Evolutionary conservation across 2,329 filamentous ascomycete species (phyloP).

Genomic region (Clonostachys byssicola): DNA sequence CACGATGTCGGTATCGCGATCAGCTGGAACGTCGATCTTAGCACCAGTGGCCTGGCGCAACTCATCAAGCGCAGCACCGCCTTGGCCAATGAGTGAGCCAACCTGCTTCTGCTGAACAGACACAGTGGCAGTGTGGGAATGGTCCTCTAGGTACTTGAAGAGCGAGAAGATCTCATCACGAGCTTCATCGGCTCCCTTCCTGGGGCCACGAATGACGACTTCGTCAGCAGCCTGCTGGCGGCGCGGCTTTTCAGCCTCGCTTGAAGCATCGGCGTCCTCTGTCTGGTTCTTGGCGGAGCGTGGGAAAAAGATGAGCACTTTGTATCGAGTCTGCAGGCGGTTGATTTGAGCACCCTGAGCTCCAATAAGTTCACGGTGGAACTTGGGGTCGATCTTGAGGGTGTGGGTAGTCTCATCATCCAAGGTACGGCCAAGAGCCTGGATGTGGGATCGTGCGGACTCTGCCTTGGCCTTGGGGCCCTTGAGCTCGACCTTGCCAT

Average conservation of each 20-base stretch:
- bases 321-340: conserved; percentile 86
- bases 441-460: conserved; percentile 77
- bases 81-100: conserved; percentile 88
- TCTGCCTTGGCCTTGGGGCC: conserved; percentile 94
- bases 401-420: conserved; percentile 87
- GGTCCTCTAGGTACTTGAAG: conserved; percentile 85
- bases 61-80: conserved; percentile 86
- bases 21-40: conserved; percentile 86
- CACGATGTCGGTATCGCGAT: conserved; percentile 69
- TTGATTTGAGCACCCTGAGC: conserved; percentile 84
- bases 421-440: conserved; percentile 72
- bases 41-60: conserved; percentile 81
- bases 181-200: conserved; percentile 87
- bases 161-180: conserved; percentile 87
- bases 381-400: conserved; percentile 89
- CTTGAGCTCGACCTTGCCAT: conserved; percentile 93
- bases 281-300: conserved; percentile 53
- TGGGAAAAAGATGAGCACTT: conserved; percentile 94
- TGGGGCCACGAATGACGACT: conserved; percentile 85
- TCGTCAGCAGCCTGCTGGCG: conserved; percentile 80
- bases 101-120: conserved; percentile 88
- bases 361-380: conserved; percentile 90
- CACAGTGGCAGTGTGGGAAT: conserved; percentile 74
- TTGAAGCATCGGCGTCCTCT: conserved; percentile 71
- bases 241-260: conserved; percentile 61